Percentiles rank a stretch among this genome's conserved stretches.
These are phyloP conservation scores for Fusarium sp. DNA, from an alignment of 2,329 filamentous ascomycete genomes.

Conservation along the genomic window DNA sequence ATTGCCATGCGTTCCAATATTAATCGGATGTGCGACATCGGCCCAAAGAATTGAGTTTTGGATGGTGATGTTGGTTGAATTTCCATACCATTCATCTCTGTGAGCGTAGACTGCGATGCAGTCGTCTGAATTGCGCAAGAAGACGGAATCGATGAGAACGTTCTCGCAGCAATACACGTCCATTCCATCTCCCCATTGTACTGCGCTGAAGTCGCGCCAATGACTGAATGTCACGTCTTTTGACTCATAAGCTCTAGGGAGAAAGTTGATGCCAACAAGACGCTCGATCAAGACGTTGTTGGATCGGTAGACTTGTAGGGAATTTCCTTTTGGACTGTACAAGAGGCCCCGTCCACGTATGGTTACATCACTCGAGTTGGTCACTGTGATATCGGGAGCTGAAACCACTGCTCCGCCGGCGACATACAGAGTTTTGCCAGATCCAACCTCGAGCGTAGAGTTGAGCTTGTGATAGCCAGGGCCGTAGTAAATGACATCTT, in stretches of 20 bases:
- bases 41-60: background rate
- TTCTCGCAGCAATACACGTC: background rate
- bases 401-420: background rate
- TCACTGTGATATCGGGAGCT: accelerated
- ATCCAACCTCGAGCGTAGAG: background rate
- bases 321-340: background rate
- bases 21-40: background rate
- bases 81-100: background rate
- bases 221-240: background rate
- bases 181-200: background rate
- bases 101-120: background rate
- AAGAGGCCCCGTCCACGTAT: background rate
- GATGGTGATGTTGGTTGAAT: background rate
- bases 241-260: accelerated
- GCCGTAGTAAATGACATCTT: background rate
- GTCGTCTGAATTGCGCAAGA: background rate
- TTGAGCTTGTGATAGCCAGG: background rate
- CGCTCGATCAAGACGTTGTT: background rate
- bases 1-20: background rate
- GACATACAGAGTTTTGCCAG: background rate
- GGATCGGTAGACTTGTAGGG: background rate
- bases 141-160: background rate
- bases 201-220: background rate
- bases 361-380: background rate
- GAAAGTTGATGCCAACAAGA: background rate